Percentiles rank a stretch among this genome's conserved stretches.
These are phyloP conservation scores for Sporothrix pallida DNA, from an alignment of 2,329 filamentous ascomycete species.

Conservation along the genomic window DNA sequence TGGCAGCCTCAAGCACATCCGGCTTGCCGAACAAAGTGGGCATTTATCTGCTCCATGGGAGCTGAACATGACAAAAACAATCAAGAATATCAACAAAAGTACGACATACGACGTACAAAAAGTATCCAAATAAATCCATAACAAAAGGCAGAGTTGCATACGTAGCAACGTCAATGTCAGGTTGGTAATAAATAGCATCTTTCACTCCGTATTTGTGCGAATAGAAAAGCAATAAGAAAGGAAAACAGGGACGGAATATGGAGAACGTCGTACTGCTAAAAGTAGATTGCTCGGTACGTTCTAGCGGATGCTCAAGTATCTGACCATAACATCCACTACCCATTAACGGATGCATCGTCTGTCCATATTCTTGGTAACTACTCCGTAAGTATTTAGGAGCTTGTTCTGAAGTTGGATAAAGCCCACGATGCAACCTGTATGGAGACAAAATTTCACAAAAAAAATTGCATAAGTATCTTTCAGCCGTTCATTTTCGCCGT, in stretches of 20 bases:
- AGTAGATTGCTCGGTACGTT: not conserved
- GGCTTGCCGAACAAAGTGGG: conserved; percentile 10
- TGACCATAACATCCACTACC: not conserved
- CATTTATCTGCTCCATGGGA: not conserved
- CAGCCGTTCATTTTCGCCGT: not conserved
- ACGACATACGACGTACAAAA: no score
- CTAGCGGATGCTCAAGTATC: not conserved
- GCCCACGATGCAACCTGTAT: not conserved
- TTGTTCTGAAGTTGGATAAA: not conserved
- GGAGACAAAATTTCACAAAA: no score
- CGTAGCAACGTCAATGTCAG: not conserved
- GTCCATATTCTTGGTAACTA: not conserved
- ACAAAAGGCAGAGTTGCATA: no score
- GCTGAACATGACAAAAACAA: not conserved
- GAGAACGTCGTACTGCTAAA: conserved; percentile 21
- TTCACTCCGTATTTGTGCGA: not conserved
- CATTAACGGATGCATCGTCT: no score
- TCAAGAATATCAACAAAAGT: not conserved
- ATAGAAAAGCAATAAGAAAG: not conserved
- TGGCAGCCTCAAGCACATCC: not conserved
- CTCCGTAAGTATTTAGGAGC: not conserved
- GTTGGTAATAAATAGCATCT: not conserved
- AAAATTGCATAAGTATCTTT: not conserved
- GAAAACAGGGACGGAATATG: not conserved
- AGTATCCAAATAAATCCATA: no score